A percentile compares a stretch with the other conserved stretches of the same genome.
Evolutionary conservation across 2,329 filamentous ascomycete species (phyloP).

Genomic region (Ilyonectria destructans): DNA sequence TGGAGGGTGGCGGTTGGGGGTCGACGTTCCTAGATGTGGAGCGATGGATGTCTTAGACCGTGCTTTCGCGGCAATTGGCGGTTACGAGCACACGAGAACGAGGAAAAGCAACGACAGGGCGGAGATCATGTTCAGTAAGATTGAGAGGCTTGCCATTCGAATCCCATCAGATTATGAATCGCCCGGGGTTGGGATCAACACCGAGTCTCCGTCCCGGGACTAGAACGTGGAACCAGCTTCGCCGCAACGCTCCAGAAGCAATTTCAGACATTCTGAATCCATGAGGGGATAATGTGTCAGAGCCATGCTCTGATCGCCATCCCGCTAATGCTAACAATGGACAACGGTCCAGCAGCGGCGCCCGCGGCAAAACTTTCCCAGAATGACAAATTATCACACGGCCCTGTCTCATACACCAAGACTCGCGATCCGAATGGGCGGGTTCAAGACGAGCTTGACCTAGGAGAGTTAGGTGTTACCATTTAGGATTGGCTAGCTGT

Average conservation of each 20-base stretch:
- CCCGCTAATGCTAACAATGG: constrained; percentile 1
- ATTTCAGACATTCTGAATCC: constrained; percentile 17
- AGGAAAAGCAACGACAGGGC: constrained; percentile 16
- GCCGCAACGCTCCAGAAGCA: constrained; percentile 12
- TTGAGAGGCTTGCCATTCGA: constrained; percentile 9
- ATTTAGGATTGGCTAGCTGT: constrained; percentile 13
- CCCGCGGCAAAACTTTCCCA: neutral
- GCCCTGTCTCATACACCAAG: constrained; percentile 14
- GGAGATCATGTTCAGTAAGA: constrained; percentile 11
- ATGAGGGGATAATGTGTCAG: constrained; percentile 25
- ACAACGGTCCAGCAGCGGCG: constrained; percentile 6
- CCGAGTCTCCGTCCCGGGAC: constrained; percentile 17
- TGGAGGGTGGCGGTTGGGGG: constrained; percentile 25
- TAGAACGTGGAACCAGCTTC: constrained; percentile 22
- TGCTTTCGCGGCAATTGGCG: constrained; percentile 2
- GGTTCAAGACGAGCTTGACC: neutral
- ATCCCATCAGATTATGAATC: constrained; percentile 18
- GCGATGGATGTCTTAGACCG: constrained; percentile 17
- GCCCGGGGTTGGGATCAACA: constrained; percentile 21
- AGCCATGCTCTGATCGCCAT: constrained; percentile 20
- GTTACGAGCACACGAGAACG: neutral
- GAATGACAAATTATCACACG: neutral
- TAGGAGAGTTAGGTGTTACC: constrained; percentile 5
- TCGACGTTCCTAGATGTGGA: constrained; percentile 10
- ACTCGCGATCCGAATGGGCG: constrained; percentile 4